Base-by-base conservation (phyloP, 768 basidiomycete species). In the Serendipita sp. region DNA sequence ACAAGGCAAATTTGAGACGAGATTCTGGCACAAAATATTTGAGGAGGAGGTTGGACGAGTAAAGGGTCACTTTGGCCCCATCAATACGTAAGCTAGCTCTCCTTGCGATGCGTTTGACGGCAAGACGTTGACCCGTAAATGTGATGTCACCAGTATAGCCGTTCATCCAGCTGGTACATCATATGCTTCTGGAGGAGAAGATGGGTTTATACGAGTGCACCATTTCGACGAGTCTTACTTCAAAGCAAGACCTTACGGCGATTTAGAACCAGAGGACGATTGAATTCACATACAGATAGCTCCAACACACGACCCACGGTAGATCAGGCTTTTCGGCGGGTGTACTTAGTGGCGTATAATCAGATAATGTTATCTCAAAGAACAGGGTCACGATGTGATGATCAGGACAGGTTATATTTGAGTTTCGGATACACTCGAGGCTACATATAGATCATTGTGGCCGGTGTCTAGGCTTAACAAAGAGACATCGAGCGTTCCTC, bases 31-130 rank as follows among this genome's bases (percentile, higher is more conserved):
- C 79, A 91, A 88, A 69, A 80, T 95, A 44, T 89, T 95, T 70
- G 93, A 95, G 75, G 93, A 96, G 78, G 95, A 98, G 73, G 88
- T 98, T 64, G 93, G 95, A 16, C 84, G 94, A 10, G 94, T 99
- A 47, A 94, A 93, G 74, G 96, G 96, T 11, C 95, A 98, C 74
- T 99, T 98, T 72, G 91, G 91, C 7, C 91, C 92, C 47, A 85
- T 94, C 75, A 94, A 95, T 75, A 93, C 92, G 93, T 96, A 71
- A 69, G 91, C 83, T 23, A 23, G 13, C 56, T 46, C 62, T 41
- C 15, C 36, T 47, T 35, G 8, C 10, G 23, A 23, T 23, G 23
- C 23, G 23, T 23, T 23, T 23, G 23, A 23, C 54, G 51, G 18
- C 18, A 41, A 13, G 7, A 15, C 1, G 38, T 32, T 48, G 58